phyloP scores from a whole-genome alignment of 1,284 basidiomycete genomes.

The Cryptococcus hybrid region DNA sequence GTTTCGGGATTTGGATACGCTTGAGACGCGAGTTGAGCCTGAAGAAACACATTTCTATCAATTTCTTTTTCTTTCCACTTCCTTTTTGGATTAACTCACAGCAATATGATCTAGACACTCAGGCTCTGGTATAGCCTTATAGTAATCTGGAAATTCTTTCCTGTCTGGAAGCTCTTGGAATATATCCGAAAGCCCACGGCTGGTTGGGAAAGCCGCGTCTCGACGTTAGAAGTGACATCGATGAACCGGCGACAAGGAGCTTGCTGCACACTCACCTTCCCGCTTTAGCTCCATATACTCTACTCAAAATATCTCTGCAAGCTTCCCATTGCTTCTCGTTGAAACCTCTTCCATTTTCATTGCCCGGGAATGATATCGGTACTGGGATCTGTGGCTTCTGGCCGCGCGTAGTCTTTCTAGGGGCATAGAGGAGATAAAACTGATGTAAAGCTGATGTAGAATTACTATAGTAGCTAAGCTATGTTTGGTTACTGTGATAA shows the following conservation, averaged over 20 bases:
- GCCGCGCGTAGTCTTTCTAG: no score
- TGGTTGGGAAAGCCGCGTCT: conserved; percentile 7
- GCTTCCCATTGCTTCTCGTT: conserved; percentile 34
- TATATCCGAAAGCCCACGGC: conserved; percentile 34
- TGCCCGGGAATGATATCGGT: conserved; percentile 16
- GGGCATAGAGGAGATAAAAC: no score
- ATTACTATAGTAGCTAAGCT: no score
- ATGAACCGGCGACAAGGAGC: neutral
- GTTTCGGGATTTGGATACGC: conserved; percentile 33
- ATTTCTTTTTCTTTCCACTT: neutral
- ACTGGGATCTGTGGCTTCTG: no score
- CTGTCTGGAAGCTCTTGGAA: conserved; percentile 44
- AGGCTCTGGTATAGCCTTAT: conserved; percentile 45
- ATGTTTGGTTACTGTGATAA: no score
- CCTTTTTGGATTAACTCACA: conserved; percentile 23
- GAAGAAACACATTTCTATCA: neutral
- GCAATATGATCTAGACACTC: conserved; percentile 45
- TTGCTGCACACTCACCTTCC: conserved; percentile 29
- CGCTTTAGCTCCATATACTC: conserved; percentile 40
- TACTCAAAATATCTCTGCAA: conserved; percentile 40
- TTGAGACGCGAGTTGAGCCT: conserved; percentile 33
- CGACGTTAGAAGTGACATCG: neutral
- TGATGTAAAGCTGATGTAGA: no score
- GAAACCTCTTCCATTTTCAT: conserved; percentile 29
- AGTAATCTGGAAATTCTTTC: conserved; percentile 43